Conservation (phyloP, 2,329 filamentous ascomycete species). For the Hypoxylon sp. region DNA sequence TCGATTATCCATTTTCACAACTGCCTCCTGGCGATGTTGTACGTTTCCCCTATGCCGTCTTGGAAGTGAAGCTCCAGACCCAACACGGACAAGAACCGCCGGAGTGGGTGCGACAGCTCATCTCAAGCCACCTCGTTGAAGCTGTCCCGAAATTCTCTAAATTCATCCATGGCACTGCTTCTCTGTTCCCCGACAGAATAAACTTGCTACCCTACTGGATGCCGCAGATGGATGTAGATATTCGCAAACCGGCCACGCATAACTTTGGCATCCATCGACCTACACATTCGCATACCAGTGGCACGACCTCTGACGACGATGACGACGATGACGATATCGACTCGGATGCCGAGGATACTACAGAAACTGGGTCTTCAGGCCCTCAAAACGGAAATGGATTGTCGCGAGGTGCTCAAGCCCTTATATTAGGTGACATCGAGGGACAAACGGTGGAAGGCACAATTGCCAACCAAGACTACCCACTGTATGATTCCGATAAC, state of each 20-base stretch:
- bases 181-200: slow-evolving; percentile 87
- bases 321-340: slow-evolving; percentile 77
- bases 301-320: slow-evolving; percentile 81
- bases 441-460: slow-evolving; percentile 78
- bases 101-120: slow-evolving; percentile 95
- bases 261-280: slow-evolving; percentile 91
- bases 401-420: slow-evolving; percentile 39
- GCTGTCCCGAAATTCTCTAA: slow-evolving; percentile 99
- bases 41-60: slow-evolving; percentile 92
- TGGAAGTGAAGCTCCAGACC: slow-evolving; percentile 98
- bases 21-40: slow-evolving; percentile 86
- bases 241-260: slow-evolving; percentile 89
- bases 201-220: slow-evolving; percentile 95
- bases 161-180: slow-evolving; percentile 95
- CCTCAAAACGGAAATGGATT: slow-evolving; percentile 35
- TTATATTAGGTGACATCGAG: slow-evolving; percentile 72
- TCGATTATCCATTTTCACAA: slow-evolving; percentile 94
- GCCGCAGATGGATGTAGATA: slow-evolving; percentile 98
- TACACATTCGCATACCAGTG: slow-evolving; percentile 77
- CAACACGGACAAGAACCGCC: slow-evolving; percentile 95
- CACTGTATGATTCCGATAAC: slow-evolving; percentile 90
- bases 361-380: slow-evolving; percentile 50
- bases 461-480: slow-evolving; percentile 75
- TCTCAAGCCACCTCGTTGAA: slow-evolving; percentile 93
- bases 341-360: slow-evolving; percentile 71